Evolutionary conservation across 345 rosid genomes (phyloP), one percentile per base, ranked within the genome.

Genomic region (Pelargonium nanum): DNA sequence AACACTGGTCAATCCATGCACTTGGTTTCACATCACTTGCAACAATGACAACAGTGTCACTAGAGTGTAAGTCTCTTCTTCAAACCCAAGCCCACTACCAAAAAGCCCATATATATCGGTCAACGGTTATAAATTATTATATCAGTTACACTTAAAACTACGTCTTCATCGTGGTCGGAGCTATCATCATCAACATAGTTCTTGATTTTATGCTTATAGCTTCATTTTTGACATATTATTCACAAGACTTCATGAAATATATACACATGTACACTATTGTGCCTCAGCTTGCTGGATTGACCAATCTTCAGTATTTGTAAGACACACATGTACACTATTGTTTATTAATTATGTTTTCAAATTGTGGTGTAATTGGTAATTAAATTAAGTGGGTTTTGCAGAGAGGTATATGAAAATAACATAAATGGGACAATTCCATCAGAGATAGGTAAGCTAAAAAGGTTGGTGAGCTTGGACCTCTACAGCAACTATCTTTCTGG

Each of bases 251-350:
- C 4, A 17, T 10, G 13, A 48, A 48, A 6, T 2, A 19, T 7
- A 16, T 50, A 50, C 19, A 50, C 16, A 50, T 50, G 4, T 1
- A 21, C n/a, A 58, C 71, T 0, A 74, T 83, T 55, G 26, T 71
- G 52, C 82, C 81, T 15, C 58, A 77, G 68, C 83, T 78, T 53
- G 82, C 77, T 53, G 24, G 0, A 5, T 48, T 83, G 73, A 1
- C 70, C 12, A 73, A 80, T 77, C 77, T 83, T 22, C 80, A 71
- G 63, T 76, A 70, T 56, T 25, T 83, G 83, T 83, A 72, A 68
- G 81, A 51, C 34, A 28, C 34, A 15, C 6, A 12, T 50, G n/a
- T 21, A 15, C 16, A 7, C 53, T 48, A 12, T 9, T 48, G 53
- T 12, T 48, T 9, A 48, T 48, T 48, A 48, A 2, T 2, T 9